Conservation (phyloP, 345 rosid genomes). For the Psidium guajava region DNA sequence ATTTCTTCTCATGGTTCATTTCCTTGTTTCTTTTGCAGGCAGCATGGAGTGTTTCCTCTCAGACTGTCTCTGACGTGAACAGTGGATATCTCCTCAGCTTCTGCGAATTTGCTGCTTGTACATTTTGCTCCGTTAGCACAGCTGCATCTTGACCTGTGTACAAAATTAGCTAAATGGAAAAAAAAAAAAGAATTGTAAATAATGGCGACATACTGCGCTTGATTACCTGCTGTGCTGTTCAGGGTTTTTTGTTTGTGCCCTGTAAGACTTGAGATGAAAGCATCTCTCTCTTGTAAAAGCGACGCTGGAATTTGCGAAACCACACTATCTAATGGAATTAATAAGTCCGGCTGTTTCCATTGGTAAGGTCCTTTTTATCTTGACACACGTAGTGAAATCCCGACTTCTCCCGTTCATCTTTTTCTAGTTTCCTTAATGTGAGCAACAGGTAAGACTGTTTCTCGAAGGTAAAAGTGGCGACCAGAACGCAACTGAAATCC, state of each 20-base stretch:
- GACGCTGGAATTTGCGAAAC: background rate
- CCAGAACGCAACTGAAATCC: background rate
- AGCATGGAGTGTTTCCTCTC: background rate
- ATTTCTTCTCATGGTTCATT: background rate
- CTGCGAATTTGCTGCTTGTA: background rate
- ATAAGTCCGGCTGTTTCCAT: background rate
- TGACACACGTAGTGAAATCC: background rate
- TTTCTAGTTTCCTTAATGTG: background rate
- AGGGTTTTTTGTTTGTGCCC: background rate
- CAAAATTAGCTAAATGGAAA: background rate
- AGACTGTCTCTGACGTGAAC: background rate
- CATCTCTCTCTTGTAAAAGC: background rate
- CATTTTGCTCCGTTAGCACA: background rate
- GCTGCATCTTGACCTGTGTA: background rate
- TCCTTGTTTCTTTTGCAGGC: background rate
- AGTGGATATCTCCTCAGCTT: background rate
- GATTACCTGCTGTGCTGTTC: background rate
- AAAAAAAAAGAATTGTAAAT: background rate
- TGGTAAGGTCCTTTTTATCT: background rate
- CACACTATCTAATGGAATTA: background rate
- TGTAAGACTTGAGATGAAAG: background rate
- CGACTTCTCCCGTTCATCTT: background rate
- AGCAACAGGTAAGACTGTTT: background rate
- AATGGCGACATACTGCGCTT: rapidly evolving
- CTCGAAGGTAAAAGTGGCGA: background rate